Percentiles rank a stretch among this genome's conserved stretches.
phyloP scores from a whole-genome alignment of 257 asterid species.

The Solanum rostratum region DNA sequence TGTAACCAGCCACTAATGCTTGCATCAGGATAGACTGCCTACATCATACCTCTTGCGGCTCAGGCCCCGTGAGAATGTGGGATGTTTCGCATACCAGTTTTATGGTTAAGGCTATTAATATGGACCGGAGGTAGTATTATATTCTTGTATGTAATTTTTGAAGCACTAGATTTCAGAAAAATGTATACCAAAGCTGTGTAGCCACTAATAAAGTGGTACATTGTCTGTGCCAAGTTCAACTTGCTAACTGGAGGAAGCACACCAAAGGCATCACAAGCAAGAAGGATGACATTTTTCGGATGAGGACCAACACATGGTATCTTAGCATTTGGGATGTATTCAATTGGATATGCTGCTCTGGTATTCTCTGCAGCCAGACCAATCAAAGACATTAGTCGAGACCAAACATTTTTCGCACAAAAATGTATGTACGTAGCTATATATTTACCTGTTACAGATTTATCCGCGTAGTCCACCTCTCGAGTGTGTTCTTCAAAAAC shows the following conservation, averaged over 20 bases:
- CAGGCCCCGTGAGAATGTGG: neutral
- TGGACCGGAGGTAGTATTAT: too few species aligned
- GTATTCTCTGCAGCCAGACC: conserved; percentile 58
- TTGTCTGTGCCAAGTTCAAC: conserved; percentile 68
- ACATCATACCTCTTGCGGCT: neutral
- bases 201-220: conserved; percentile 96
- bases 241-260: conserved; percentile 97
- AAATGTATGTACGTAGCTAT: neutral
- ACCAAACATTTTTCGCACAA: neutral
- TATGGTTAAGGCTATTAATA: too few species aligned
- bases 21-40: neutral
- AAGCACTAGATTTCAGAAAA: neutral
- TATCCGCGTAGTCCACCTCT: conserved; percentile 73
- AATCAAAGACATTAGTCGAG: neutral
- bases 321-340: conserved; percentile 81
- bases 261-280: conserved; percentile 94
- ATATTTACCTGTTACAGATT: conserved; percentile 75
- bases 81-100: neutral
- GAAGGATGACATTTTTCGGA: conserved; percentile 75
- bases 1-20: neutral
- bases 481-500: conserved; percentile 89
- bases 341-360: conserved; percentile 89
- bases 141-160: neutral
- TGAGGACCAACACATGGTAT: conserved; percentile 97
- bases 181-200: conserved; percentile 70